Evolutionary conservation across 805 yeast genomes (phyloP).

Genomic region (Wickerhamiella dianesei): DNA sequence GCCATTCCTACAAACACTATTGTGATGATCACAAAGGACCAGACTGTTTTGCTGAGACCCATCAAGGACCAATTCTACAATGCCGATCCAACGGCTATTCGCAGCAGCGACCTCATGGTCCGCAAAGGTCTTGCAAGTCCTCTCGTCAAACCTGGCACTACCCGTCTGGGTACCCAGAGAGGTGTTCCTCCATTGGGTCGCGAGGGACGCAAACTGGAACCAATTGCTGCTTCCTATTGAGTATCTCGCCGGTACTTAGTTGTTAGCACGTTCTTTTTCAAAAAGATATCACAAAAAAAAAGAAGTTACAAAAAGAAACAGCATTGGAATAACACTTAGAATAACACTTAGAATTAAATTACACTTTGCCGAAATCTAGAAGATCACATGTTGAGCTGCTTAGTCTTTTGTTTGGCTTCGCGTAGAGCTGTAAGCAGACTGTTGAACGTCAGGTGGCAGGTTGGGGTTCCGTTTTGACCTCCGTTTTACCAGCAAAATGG

Average conservation of each 20-base stretch:
- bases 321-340: too few species aligned
- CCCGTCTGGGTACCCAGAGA: conserved; percentile 34
- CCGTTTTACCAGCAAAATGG: conserved; percentile 1
- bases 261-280: not conserved
- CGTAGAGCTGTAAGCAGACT: not conserved
- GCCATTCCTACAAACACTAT: conserved; percentile 89
- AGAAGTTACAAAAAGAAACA: too few species aligned
- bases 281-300: not conserved
- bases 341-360: too few species aligned
- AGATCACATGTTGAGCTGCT: not conserved
- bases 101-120: conserved; percentile 75
- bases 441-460: not conserved
- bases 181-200: conserved; percentile 65
- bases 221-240: not conserved
- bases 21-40: conserved; percentile 57
- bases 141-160: conserved; percentile 43
- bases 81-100: conserved; percentile 47
- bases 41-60: conserved; percentile 83
- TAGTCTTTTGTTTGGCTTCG: not conserved
- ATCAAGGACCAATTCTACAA: conserved; percentile 79
- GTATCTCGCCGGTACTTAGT: too few species aligned
- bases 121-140: conserved; percentile 89
- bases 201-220: conserved; percentile 39
- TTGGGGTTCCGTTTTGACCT: not conserved
- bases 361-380: too few species aligned